Base-by-base conservation (phyloP, 192 early-diverging fungal species). In the Powellomyces hirtus region DNA sequence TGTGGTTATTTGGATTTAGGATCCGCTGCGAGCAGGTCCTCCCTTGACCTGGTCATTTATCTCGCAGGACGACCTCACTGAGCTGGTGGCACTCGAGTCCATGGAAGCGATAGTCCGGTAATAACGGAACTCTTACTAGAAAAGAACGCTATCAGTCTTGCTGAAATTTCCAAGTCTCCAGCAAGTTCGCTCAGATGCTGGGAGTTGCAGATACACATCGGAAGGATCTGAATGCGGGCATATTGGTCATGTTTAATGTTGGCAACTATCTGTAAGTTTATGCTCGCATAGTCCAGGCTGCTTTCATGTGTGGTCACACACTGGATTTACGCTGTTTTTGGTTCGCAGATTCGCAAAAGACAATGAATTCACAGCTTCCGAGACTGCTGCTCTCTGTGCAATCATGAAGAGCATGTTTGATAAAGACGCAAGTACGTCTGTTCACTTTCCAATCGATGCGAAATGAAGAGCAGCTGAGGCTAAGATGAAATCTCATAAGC, bases 261-360 rank as follows among this genome's bases (percentile, higher is more conserved):
- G 58, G 66, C 4, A 68, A 68, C 35, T 68, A 59, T 31, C 14
- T 68, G 66, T 68, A 34, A 0, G 66, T 31, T 33, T 35, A n/a
- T n/a, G 20, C 29, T 0, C 49, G 26, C 0, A 27, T 51, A 46
- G 33, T 52, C 22, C 13, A 29, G 34, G 2, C 16, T 16, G 4
- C n/a, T 49, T 49, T 42, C 40, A 13, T 42, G 10, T 13, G 18
- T 42, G 10, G 40, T 18, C 40, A 13, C 18, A 13, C 40, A 8
- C 10, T 42, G 8, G 40, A 13, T 42, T 8, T 13, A 49, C 3
- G n/a, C 16, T 49, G 10, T 31, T 14, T 2, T 68, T 13, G n/a
- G n/a, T n/a, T n/a, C n/a, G n/a, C 52, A 75, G 74, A 20, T 71
- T 59, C 29, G 74, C 74, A 30, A 65, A 69, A 59, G 74, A 75